Evolutionary conservation across 768 basidiomycete species (phyloP), one percentile per base, ranked within the genome.

Genomic region (Basidioascus undulatus): DNA sequence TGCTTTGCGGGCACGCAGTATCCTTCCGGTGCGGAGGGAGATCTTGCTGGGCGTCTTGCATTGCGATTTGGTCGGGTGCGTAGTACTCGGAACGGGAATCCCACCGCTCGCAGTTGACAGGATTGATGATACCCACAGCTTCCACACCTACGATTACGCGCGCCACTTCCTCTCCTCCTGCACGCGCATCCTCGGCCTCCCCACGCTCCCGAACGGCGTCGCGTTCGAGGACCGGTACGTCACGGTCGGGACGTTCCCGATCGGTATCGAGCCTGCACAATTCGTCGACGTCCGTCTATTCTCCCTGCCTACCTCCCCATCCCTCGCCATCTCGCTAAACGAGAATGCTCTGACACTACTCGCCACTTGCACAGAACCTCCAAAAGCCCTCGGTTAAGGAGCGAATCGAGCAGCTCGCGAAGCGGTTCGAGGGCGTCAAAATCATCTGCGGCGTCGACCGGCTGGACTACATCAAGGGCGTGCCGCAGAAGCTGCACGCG

Each of bases 111-210:
- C 35, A 32, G 27, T 23, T 21, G 16, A 25, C 33, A 34, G 26
- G 20, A 21, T 24, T 41, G 16, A 21, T 21, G 9, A 6, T 32
- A 20, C 10, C 12, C n/a, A n/a, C n/a, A n/a, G n/a, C 12, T 98
- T 96, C 71, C 92, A 98, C 65, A 98, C 92, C 8, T 98, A 89
- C 60, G 92, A 98, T 60, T 98, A 98, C 54, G 92, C 92, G 2
- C 86, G 92, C 32, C 92, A 98, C 59, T 98, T 98, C 72, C 68
- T 98, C 37, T 96, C 89, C 7, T 89, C 84, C 32, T 94, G 87
- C 59, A 94, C 92, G 2, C 78, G 92, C 34, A 89, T 98, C 49
- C 72, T 98, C 30, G 78, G 77, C 26, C 68, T 96, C 25, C 75
- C 83, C 12, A 96, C 92, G 2, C 84, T 92, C 79, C 92, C 92